Evolutionary conservation across 805 yeast species (phyloP).

Genomic region (Candida awuae): DNA sequence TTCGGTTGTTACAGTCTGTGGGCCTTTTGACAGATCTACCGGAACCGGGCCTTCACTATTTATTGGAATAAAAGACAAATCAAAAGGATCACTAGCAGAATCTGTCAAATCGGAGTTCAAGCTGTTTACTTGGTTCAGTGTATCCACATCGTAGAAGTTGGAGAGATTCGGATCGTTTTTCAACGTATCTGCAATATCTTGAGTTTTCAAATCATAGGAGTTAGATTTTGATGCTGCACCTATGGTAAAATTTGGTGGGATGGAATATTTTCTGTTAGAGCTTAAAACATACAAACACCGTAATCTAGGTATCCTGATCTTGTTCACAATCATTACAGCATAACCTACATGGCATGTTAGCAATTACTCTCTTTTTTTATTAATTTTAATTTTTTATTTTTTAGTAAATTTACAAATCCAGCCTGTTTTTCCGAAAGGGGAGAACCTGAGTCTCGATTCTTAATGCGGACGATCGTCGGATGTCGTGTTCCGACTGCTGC

Average conservation of each 20-base stretch:
- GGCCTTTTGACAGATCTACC: slow-evolving; percentile 7
- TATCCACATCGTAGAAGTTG: slow-evolving; percentile 21
- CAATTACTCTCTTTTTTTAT: too few relatives aligned
- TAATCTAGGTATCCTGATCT: too few relatives aligned
- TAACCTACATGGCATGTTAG: too few relatives aligned
- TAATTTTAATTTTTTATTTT: too few relatives aligned
- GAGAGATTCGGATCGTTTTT: slow-evolving; percentile 25
- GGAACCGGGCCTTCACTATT: too few relatives aligned
- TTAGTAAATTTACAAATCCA: too few relatives aligned
- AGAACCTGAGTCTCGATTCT: too few relatives aligned
- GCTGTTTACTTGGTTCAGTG: slow-evolving; percentile 1
- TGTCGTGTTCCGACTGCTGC: too few relatives aligned
- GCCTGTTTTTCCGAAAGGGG: too few relatives aligned
- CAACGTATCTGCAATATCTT: slow-evolving; percentile 16
- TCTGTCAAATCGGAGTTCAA: neutral
- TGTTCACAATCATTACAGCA: too few relatives aligned
- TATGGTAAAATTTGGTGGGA: slow-evolving; percentile 5
- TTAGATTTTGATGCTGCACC: neutral
- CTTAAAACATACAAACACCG: neutral
- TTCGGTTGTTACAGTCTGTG: slow-evolving; percentile 20
- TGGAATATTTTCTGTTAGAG: neutral
- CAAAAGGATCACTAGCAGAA: slow-evolving; percentile 16
- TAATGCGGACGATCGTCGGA: too few relatives aligned
- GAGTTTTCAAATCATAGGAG: slow-evolving; percentile 1
- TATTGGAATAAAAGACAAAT: slow-evolving; percentile 12